These are phyloP conservation scores for Dryas octopetala DNA, from an alignment of 306 rosid species.

Conservation along the genomic window DNA sequence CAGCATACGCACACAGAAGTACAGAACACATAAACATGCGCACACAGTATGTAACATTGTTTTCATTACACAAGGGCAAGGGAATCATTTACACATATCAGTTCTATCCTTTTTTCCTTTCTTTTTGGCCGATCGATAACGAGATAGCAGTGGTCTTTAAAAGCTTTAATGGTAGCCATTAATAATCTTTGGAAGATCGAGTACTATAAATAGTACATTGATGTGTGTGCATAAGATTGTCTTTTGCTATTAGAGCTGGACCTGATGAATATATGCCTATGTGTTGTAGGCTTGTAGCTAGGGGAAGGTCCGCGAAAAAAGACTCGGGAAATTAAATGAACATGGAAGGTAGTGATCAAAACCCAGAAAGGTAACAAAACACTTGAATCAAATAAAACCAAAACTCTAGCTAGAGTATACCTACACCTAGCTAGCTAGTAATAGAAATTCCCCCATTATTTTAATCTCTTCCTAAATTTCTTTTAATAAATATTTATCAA, in stretches of 20 bases:
- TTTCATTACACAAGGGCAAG: not conserved
- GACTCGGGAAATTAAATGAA: too few relatives aligned
- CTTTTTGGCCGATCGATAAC: not conserved
- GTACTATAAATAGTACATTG: slow-evolving; percentile 17
- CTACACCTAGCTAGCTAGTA: not conserved
- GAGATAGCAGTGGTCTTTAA: not conserved
- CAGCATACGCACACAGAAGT: not conserved
- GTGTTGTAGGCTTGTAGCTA: too few relatives aligned
- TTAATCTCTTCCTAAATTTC: too few relatives aligned
- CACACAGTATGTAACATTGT: not conserved
- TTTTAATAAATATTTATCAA: too few relatives aligned
- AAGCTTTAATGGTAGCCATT: slow-evolving; percentile 6
- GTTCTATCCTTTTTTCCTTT: not conserved
- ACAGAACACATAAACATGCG: not conserved
- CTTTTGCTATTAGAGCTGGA: slow-evolving; percentile 7
- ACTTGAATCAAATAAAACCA: too few relatives aligned
- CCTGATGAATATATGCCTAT: not conserved
- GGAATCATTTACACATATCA: too few relatives aligned
- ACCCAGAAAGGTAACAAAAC: too few relatives aligned
- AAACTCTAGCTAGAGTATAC: too few relatives aligned
- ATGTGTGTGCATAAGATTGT: slow-evolving; percentile 26
- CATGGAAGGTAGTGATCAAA: too few relatives aligned
- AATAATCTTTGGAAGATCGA: slow-evolving; percentile 5
- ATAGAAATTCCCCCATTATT: too few relatives aligned
- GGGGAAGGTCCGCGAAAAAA: too few relatives aligned